phyloP scores from a whole-genome alignment of 768 basidiomycete genomes.

The Hysterangium stoloniferum region DNA sequence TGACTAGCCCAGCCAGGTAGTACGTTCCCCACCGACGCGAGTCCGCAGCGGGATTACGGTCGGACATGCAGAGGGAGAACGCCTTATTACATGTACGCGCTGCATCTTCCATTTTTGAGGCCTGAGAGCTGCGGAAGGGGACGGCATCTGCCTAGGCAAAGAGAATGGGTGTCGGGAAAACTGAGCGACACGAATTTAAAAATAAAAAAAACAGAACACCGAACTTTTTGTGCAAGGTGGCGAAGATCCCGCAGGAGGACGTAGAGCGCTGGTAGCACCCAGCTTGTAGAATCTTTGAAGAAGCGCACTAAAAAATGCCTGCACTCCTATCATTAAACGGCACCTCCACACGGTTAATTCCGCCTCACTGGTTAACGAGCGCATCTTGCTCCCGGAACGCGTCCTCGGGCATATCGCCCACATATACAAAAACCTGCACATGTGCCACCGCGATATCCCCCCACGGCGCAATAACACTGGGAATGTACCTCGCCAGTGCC shows the following conservation, averaged over 20 bases:
- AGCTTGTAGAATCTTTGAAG: conserved; percentile 74
- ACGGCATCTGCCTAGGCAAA: conserved; percentile 26
- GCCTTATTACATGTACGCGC: conserved; percentile 84
- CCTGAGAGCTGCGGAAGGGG: conserved; percentile 40
- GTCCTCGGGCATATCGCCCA: conserved; percentile 55
- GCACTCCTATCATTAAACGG: neutral
- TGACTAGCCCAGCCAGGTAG: conserved; percentile 80
- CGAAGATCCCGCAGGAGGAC: conserved; percentile 74
- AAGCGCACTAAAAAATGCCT: conserved; percentile 66
- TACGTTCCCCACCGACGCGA: conserved; percentile 90
- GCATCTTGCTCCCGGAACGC: conserved; percentile 78
- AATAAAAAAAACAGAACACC: no score
- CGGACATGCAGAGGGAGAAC: conserved; percentile 83
- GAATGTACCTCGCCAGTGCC: conserved; percentile 39
- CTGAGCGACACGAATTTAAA: conserved; percentile 39
- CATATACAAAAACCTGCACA: conserved; percentile 63
- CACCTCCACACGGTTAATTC: neutral
- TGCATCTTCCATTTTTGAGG: conserved; percentile 76
- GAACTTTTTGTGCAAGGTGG: conserved; percentile 79
- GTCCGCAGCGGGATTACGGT: conserved; percentile 61
- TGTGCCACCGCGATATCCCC: conserved; percentile 83
- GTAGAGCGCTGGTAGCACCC: conserved; percentile 81
- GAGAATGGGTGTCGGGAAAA: conserved; percentile 40
- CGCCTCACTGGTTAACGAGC: conserved; percentile 56
- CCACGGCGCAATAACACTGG: conserved; percentile 67